Base-by-base conservation (phyloP, 768 basidiomycete genomes). In the Ramaria rubella region DNA sequence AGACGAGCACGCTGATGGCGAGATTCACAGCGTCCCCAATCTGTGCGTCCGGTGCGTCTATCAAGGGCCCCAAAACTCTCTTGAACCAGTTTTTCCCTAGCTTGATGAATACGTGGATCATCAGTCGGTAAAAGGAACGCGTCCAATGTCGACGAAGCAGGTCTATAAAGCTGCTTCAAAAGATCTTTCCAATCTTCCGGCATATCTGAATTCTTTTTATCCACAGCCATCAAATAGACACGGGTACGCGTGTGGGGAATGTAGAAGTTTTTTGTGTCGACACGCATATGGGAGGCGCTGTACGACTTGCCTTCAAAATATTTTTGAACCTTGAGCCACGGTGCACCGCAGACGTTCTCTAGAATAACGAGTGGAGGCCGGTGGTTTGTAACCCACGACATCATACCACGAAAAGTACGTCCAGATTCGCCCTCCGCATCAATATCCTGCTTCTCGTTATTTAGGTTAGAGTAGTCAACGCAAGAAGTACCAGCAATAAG, bases 391-490 rank as follows among this genome's bases (percentile, higher is more conserved):
- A 96, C 87, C 90, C 92, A 97, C 29, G 81, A 80, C 78, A 94
- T 82, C 94, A 97, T 97, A 8, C 94, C 94, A 42, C 85, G 81
- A 69, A 96, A 97, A 0, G 94, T 97, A 34, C 88, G 78, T 6
- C 94, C 93, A 14, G 93, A 95, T 70, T 97, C 94, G 45, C 94
- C 94, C 57, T 87, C 85, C 5, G 79, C 91, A 46, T 91, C 84
- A 29, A 97, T 90, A 31, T 83, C 86, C 68, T 97, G 91, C 68
- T 91, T 91, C 66, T 90, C 81, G 62, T 87, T 93, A 69, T 97
- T 97, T 57, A 97, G 79, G 64, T 87, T 91, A n/a, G 94, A 96
- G 63, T 95, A 96, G 67, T 96, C 94, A 61, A 96, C 94, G 60
- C 94, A 97, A 21, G 93, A 95, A 1, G 94, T 97, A 29, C 94